Evolutionary conservation across 2,329 filamentous ascomycete genomes (phyloP), one percentile per base, ranked within the genome.

Genomic region (Neoascochyta sp.): DNA sequence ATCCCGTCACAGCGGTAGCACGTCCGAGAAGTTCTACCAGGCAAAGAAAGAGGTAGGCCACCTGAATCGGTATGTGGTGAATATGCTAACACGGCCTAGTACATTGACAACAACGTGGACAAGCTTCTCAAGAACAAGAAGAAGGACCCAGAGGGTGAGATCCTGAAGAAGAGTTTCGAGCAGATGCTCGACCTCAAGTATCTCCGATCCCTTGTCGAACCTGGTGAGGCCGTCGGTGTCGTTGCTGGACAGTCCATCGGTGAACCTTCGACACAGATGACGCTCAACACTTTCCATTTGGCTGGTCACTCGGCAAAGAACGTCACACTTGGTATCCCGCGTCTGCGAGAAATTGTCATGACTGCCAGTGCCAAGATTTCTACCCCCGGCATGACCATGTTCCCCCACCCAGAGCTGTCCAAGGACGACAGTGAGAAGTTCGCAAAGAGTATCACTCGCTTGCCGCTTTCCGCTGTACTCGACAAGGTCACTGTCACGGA

Each of bases 221-320:
- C 92, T 16, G 92, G 92, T 24, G 93, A 98, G 68, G 90, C 92
- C 15, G 89, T 98, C 15, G 92, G 92, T 46, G 93, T 98, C 42
- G 86, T 98, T 36, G 93, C 93, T 28, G 89, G 89, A 7, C 92
- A 98, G 65, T 96, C 90, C 17, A 81, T 98, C 22, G 92, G 92
- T 58, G 93, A 98, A 60, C 92, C 93, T 7, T 95, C 89, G 3
- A 98, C 92, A 8, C 92, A 98, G 64, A 98, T 98, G 93, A 98
- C 93, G 6, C 71, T 98, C 32, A 98, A 98, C 68, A 98, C 93
- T 16, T 98, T 98, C 78, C 92, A 98, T 76, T 86, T 98, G 77
- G 92, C 92, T 64, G 92, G 92, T 57, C 90, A 96, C 71, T 89
- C 92, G 12, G 83, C 92, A 16, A 96, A 95, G 74, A 98, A 98